These are phyloP conservation scores for Beauveria brongniartii DNA, from an alignment of 2,329 filamentous ascomycete genomes.

Conservation along the genomic window DNA sequence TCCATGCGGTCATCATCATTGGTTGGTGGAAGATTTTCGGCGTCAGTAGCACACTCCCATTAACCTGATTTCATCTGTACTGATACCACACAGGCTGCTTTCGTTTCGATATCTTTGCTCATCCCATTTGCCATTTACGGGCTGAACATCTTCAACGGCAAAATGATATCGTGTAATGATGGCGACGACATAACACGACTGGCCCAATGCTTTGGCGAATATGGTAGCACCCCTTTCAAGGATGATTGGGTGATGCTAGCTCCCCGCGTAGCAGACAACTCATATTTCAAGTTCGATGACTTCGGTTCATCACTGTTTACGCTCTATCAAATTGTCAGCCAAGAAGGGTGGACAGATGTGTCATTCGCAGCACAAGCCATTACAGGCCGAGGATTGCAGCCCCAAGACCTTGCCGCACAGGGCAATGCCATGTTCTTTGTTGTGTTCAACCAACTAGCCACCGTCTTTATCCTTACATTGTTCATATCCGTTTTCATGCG, in stretches of 20 bases:
- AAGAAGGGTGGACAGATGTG: conserved; percentile 97
- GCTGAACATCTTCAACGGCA: conserved; percentile 82
- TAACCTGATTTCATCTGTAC: conserved; percentile 9
- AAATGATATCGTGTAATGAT: conserved; percentile 69
- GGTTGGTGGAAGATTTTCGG: conserved; percentile 92
- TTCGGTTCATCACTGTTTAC: conserved; percentile 93
- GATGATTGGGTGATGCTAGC: conserved; percentile 70
- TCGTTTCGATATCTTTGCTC: conserved; percentile 87
- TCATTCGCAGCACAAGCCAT: conserved; percentile 78
- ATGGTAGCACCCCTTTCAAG: conserved; percentile 63
- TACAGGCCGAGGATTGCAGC: conserved; percentile 67
- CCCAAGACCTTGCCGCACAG: conserved; percentile 57
- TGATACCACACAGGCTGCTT: conserved; percentile 52
- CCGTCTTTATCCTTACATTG: conserved; percentile 91
- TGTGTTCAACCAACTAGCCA: conserved; percentile 89
- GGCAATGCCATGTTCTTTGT: conserved; percentile 94
- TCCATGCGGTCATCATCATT: conserved; percentile 90
- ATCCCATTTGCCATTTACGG: conserved; percentile 97
- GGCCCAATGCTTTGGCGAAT: conserved; percentile 78
- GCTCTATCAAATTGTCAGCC: conserved; percentile 96
- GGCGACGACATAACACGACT: conserved; percentile 48
- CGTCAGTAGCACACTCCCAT: conserved; percentile 34
- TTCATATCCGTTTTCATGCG: conserved; percentile 99
- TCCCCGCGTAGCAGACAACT: conserved; percentile 72
- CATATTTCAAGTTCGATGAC: conserved; percentile 86